These are phyloP conservation scores for Fusarium sp. DNA, from an alignment of 2,329 filamentous ascomycete species.

Conservation along the genomic window DNA sequence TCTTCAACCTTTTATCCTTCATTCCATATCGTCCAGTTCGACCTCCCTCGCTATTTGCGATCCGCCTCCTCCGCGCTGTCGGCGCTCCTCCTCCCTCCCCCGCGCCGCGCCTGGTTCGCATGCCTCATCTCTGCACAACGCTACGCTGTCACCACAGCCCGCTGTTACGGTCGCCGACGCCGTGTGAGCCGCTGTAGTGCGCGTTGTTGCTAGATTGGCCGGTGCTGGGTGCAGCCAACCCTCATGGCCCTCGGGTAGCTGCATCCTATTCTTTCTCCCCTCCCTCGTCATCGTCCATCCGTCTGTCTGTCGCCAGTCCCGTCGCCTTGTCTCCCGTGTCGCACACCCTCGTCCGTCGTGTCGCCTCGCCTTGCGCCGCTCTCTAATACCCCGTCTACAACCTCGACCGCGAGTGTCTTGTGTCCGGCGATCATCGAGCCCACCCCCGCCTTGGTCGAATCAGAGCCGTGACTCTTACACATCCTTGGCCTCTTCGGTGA, in stretches of 20 bases:
- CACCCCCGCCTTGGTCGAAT: constrained; percentile 28
- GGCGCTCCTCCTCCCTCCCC: constrained; percentile 25
- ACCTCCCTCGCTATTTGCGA: constrained; percentile 8
- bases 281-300: constrained; percentile 19
- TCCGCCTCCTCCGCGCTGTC: constrained; percentile 29
- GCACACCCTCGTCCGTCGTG: constrained; percentile 11
- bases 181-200: constrained; percentile 39
- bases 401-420: constrained; percentile 11
- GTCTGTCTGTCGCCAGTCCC: constrained; percentile 4
- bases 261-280: constrained; percentile 34
- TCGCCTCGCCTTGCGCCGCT: constrained; percentile 25
- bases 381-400: constrained; percentile 12
- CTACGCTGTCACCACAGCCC: constrained; percentile 40
- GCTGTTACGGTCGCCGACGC: constrained; percentile 38
- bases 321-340: constrained; percentile 23
- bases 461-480: constrained; percentile 26
- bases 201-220: constrained; percentile 34
- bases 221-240: constrained; percentile 36
- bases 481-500: constrained; percentile 28
- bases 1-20: not conserved
- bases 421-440: constrained; percentile 29
- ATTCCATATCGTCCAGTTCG: not conserved
- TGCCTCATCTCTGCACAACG: constrained; percentile 50
- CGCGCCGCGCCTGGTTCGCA: constrained; percentile 43
- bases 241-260: constrained; percentile 44